Base-by-base conservation (phyloP, 208 protist species). In the Acanthamoeba castellanii region DNA sequence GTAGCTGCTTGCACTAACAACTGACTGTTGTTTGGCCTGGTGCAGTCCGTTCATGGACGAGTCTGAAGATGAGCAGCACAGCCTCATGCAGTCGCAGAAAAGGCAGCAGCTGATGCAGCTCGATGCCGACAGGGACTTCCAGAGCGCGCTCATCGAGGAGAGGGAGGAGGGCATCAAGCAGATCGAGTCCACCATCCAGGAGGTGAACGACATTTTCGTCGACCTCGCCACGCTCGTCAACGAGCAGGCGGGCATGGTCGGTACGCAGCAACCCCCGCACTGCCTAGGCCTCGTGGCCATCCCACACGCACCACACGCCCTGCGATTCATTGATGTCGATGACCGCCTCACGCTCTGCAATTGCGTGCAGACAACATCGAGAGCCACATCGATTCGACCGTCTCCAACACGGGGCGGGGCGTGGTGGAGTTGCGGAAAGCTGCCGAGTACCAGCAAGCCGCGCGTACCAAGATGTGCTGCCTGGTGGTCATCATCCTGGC, bases 341-440 rank as follows among this genome's bases (percentile, higher is more conserved):
- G 37, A 42, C 3, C 1, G 3, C 37, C 37, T 42, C 37, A 42
- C 37, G 37, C 37, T 42, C 50, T 3, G 47, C 37, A 42, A 42
- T 42, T 42, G 37, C 37, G 37, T 57, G 50, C 52, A 88, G 81
- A 88, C 52, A 88, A 88, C 81, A 88, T 88, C 52, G 81, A 88
- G 30, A 88, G 81, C 52, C 81, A 88, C 47, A 88, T 88, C 81
- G 81, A 88, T 27, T 59, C 81, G 25, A 64, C 81, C 20, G 81
- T 88, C 8, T 88, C 81, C 27, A 64, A 52, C 47, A 88, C 81
- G 14, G 42, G n/a, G 1, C 6, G 81, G 47, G 81, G 81, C 47
- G 81, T 88, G 47, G 81, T 88, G 81, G 81, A 88, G 47, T 47
- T 88, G 20, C 81, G 81, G 47, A 88, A 88, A 88, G 81, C 81